Evolutionary conservation across 257 asterid species (phyloP).

Genomic region (Przewalskia tangutica): DNA sequence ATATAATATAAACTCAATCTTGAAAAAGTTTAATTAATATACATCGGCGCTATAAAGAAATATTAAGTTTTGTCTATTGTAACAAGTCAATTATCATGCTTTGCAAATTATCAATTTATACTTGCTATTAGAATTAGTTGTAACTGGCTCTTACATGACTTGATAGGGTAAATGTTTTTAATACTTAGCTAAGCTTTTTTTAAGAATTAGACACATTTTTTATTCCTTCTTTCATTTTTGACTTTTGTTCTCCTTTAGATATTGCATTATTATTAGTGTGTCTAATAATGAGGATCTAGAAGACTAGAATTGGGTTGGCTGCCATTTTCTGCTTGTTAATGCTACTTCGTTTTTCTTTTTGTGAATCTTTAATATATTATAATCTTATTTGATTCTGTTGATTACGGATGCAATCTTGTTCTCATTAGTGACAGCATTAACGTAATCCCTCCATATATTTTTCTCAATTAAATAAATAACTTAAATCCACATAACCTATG

Average conservation of each 20-base stretch:
- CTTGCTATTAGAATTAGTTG: too few relatives aligned
- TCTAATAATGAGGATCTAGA: constrained; percentile 3
- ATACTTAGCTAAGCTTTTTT: not conserved
- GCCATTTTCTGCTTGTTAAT: not conserved
- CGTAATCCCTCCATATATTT: not conserved
- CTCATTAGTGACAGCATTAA: constrained; percentile 11
- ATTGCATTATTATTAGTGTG: not conserved
- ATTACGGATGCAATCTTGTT: constrained; percentile 29
- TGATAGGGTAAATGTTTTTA: too few relatives aligned
- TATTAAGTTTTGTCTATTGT: too few relatives aligned
- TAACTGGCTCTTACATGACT: too few relatives aligned
- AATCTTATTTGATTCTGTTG: constrained; percentile 24
- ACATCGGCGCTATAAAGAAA: too few relatives aligned
- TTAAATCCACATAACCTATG: not conserved
- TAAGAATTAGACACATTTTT: not conserved
- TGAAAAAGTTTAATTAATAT: too few relatives aligned
- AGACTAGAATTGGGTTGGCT: constrained; percentile 14
- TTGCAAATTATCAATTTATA: too few relatives aligned
- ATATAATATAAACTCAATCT: too few relatives aligned
- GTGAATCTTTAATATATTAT: not conserved
- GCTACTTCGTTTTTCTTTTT: not conserved
- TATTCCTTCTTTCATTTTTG: not conserved
- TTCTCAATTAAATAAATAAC: constrained; percentile 10
- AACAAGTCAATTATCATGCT: too few relatives aligned
- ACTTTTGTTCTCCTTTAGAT: not conserved